phyloP scores from a whole-genome alignment of 441 rosid genomes.

The Arabidopsis hybrid region DNA sequence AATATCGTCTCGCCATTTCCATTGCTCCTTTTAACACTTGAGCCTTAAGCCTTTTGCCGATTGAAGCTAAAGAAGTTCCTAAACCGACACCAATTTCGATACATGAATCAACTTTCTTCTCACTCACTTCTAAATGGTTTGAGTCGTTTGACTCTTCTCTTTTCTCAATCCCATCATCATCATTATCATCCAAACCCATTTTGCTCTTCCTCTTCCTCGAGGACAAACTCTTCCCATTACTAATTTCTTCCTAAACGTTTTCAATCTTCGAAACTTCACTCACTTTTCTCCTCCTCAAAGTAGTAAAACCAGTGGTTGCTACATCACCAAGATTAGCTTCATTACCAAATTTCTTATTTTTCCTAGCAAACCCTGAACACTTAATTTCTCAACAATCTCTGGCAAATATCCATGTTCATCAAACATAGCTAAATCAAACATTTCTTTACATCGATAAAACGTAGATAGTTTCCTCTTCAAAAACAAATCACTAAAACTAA shows the following conservation, averaged over 20 bases:
- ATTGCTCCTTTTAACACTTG: constrained; percentile 18
- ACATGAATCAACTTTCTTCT: constrained; percentile 12
- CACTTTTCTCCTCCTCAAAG: constrained; percentile 15
- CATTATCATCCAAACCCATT: constrained; percentile 1
- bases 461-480: constrained; percentile 69
- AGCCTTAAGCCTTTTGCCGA: constrained; percentile 5
- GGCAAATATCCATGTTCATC: constrained; percentile 47
- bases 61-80: constrained; percentile 13
- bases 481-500: constrained; percentile 46
- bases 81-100: neutral
- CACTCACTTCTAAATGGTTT: constrained; percentile 18
- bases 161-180: constrained; percentile 9
- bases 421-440: constrained; percentile 46
- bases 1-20: neutral
- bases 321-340: constrained; percentile 4
- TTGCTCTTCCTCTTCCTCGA: constrained; percentile 19
- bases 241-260: constrained; percentile 26
- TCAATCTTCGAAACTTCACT: constrained; percentile 40
- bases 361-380: neutral
- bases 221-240: neutral
- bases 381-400: neutral
- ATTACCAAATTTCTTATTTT: constrained; percentile 22
- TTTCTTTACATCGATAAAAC: constrained; percentile 61
- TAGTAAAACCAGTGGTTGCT: constrained; percentile 19
- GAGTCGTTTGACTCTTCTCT: constrained; percentile 25